These are phyloP conservation scores for Alternaria triticina DNA, from an alignment of 2,329 filamentous ascomycete species.

Conservation along the genomic window DNA sequence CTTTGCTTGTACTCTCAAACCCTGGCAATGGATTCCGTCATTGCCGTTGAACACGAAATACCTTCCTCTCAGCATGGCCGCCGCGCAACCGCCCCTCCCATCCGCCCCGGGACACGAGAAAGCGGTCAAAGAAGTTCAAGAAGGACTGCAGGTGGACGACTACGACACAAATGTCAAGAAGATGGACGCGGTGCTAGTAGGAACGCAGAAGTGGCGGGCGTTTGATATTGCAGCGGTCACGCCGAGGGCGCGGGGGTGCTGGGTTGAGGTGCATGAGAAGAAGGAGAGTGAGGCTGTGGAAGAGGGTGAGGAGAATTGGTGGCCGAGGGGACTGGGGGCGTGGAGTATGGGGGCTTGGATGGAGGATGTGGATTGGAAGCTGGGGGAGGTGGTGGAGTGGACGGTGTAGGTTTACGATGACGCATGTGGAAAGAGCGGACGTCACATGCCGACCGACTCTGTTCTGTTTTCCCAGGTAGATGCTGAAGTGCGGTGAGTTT, in stretches of 20 bases:
- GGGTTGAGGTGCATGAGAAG: conserved; percentile 23
- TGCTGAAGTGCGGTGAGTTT: neutral
- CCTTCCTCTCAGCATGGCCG: conserved; percentile 26
- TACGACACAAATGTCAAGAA: conserved; percentile 30
- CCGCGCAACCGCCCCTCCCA: conserved; percentile 34
- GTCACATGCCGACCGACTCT: neutral
- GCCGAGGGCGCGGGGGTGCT: conserved; percentile 33
- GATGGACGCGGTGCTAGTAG: conserved; percentile 26
- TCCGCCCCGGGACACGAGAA: conserved; percentile 12
- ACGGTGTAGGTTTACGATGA: conserved; percentile 23
- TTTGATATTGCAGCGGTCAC: conserved; percentile 27
- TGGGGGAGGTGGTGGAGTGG: conserved; percentile 34
- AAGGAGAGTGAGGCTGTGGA: conserved; percentile 1
- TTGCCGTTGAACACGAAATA: conserved; percentile 33
- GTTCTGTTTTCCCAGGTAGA: neutral
- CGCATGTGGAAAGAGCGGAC: neutral
- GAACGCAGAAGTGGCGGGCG: conserved; percentile 34
- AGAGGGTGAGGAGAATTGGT: conserved; percentile 21
- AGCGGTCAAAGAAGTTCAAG: conserved; percentile 13
- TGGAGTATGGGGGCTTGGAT: conserved; percentile 40
- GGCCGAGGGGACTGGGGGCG: conserved; percentile 24
- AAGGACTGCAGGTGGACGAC: conserved; percentile 20
- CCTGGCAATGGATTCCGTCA: conserved; percentile 34
- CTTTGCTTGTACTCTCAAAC: conserved; percentile 35
- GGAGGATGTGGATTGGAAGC: conserved; percentile 33